Evolutionary conservation across 106 monocot species (phyloP), one percentile per base, ranked within the genome.

Genomic region (Phalaenopsis equestris): DNA sequence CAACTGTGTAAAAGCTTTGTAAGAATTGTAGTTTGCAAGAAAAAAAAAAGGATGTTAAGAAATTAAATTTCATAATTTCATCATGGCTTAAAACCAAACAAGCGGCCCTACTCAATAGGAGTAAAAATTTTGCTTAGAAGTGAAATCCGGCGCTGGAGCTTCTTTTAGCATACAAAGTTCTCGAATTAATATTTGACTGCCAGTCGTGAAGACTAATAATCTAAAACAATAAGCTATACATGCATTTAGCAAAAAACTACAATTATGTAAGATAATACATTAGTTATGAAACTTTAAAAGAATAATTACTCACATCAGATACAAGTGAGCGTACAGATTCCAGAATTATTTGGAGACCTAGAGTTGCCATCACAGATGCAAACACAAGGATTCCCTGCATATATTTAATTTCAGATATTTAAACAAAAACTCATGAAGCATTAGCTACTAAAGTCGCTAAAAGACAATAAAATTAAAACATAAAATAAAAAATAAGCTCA

Each of bases 281-380:
- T 19, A 10, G 43, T 7, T 74, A 42, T 45, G n/a, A 45, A 72
- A 12, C 52, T 52, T 52, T 5, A n/a, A 61, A 61, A 24, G 15
- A 74, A 43, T 8, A 41, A 19, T 74, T 9, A 61, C 92, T 90
- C 85, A 98, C 97, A 86, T 93, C 76, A 82, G 94, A 91, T 74
- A 90, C 42, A 48, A 99, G 80, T 14, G 90, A 87, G 45, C 89
- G 92, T 16, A 87, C n/a, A 19, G 98, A 98, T 83, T 98, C 94
- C 42, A 94, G 77, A 56, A 98, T 94, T 82, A 98, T 98, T 79
- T 98, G 98, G 56, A 98, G 89, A 79, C 98, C 98, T 17, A 98
- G 84, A 57, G 98, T 99, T 41, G 98, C 94, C 98, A 99, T 99
- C 58, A 95, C 93, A 83, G 98, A 92, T 38, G 98, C 98, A 88